These are phyloP conservation scores for Albizia julibrissin DNA, from an alignment of 306 rosid genomes.

Conservation along the genomic window DNA sequence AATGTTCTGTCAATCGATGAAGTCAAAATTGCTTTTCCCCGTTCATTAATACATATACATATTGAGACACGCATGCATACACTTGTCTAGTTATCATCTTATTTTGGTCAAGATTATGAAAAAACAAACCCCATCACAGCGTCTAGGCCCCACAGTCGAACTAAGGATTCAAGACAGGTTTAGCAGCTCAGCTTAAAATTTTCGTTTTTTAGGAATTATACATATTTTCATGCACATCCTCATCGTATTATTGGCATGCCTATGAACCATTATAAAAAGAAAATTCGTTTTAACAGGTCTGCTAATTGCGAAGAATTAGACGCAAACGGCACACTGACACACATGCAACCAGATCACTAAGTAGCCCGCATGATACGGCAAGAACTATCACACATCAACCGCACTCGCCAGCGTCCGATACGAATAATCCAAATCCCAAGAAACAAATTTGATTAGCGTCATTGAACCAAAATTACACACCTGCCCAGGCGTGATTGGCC, in stretches of 20 bases:
- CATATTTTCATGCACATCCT: background rate
- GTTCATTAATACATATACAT: background rate
- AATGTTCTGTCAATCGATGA: background rate
- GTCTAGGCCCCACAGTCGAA: background rate
- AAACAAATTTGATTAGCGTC: background rate
- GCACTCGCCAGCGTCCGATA: slow-evolving; percentile 9
- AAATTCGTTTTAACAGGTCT: background rate
- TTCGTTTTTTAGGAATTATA: background rate
- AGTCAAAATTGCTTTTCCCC: background rate
- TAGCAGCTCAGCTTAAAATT: slow-evolving; percentile 11
- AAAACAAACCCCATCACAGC: background rate
- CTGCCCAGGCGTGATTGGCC: slow-evolving; percentile 81
- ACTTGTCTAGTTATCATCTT: background rate
- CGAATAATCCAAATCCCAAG: background rate
- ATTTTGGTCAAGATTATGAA: slow-evolving; percentile 5
- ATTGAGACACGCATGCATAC: background rate
- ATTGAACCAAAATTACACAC: slow-evolving; percentile 37
- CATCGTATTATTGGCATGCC: background rate
- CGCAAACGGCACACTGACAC: background rate
- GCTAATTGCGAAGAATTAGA: background rate
- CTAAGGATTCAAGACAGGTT: background rate
- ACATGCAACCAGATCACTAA: slow-evolving; percentile 35
- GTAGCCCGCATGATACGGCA: background rate
- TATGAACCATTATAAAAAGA: background rate
- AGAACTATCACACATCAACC: slow-evolving; percentile 8